A percentile compares a stretch with the other conserved stretches of the same genome.
Conservation (phyloP, 345 rosid species). For the Barbarea vulgaris region DNA sequence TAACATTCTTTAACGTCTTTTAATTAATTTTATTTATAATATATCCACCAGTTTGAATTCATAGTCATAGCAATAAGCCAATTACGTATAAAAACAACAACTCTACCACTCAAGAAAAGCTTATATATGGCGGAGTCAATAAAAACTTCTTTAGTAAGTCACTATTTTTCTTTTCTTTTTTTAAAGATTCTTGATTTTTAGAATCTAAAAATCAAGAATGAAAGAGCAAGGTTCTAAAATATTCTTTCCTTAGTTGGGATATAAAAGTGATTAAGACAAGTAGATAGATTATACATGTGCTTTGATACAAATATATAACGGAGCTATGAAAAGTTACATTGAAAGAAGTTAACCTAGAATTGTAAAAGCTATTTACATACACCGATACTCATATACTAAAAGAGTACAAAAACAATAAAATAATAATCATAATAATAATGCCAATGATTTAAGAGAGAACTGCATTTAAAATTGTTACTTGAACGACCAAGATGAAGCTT, state of each 20-base stretch:
- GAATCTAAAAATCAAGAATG: slow-evolving; percentile 37
- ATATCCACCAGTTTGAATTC: slow-evolving; percentile 30
- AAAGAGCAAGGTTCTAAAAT: slow-evolving; percentile 21
- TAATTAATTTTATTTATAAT: not conserved
- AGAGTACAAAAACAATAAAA: not conserved
- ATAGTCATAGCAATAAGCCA: slow-evolving; percentile 36
- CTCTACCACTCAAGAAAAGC: slow-evolving; percentile 39
- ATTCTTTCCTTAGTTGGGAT: slow-evolving; percentile 36
- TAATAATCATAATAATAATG: not conserved
- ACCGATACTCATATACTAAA: not conserved
- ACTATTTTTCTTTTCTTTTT: slow-evolving; percentile 29
- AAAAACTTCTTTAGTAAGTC: slow-evolving; percentile 29
- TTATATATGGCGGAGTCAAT: slow-evolving; percentile 33
- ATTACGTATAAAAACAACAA: slow-evolving; percentile 38
- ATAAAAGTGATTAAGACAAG: slow-evolving; percentile 35
- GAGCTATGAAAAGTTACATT: not conserved
- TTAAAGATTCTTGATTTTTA: too few species aligned
- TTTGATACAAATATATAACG: slow-evolving; percentile 7
- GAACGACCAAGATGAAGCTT: not conserved
- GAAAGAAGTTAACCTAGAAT: not conserved
- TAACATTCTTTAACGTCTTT: slow-evolving; percentile 15
- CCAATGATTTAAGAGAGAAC: slow-evolving; percentile 10
- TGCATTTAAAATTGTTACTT: not conserved
- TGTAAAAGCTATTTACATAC: not conserved
- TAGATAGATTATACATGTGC: slow-evolving; percentile 7